These are phyloP conservation scores for Suillus brevipes DNA, from an alignment of 768 basidiomycete genomes.

Conservation along the genomic window DNA sequence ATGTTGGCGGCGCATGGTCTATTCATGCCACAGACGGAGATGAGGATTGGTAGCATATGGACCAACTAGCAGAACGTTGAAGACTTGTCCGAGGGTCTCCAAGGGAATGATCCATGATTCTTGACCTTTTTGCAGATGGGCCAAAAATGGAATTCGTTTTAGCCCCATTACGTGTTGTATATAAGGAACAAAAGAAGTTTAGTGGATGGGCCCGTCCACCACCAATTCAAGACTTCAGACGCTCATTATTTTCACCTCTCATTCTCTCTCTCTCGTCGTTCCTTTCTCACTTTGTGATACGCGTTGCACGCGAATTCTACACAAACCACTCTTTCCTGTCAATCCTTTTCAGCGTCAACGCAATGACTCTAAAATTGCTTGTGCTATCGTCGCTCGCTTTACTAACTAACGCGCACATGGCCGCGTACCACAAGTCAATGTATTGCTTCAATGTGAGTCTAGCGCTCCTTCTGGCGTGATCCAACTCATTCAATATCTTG, in stretches of 20 bases:
- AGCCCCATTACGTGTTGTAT: background rate
- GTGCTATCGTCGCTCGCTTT: constrained; percentile 1
- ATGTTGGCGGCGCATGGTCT: background rate
- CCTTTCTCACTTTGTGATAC: background rate
- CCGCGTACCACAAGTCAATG: constrained; percentile 45
- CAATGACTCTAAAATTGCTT: constrained; percentile 1
- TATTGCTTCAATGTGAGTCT: constrained; percentile 43
- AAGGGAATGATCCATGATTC: background rate
- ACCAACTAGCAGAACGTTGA: background rate
- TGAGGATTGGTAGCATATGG: background rate
- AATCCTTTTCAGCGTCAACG: background rate
- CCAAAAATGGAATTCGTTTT: background rate
- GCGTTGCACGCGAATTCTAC: background rate
- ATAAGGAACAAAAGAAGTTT: constrained; percentile 5
- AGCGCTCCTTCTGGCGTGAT: background rate
- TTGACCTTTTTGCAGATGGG: background rate
- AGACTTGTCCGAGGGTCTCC: background rate
- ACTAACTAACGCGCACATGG: constrained; percentile 41
- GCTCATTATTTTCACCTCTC: background rate
- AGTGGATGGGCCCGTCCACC: background rate
- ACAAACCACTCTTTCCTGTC: background rate
- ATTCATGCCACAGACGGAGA: background rate
- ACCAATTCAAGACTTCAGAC: background rate
- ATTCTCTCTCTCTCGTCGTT: background rate
- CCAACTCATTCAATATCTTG: background rate